Base-by-base conservation (phyloP, 2,329 filamentous ascomycete species). In the Apiospora kogelbergensis region DNA sequence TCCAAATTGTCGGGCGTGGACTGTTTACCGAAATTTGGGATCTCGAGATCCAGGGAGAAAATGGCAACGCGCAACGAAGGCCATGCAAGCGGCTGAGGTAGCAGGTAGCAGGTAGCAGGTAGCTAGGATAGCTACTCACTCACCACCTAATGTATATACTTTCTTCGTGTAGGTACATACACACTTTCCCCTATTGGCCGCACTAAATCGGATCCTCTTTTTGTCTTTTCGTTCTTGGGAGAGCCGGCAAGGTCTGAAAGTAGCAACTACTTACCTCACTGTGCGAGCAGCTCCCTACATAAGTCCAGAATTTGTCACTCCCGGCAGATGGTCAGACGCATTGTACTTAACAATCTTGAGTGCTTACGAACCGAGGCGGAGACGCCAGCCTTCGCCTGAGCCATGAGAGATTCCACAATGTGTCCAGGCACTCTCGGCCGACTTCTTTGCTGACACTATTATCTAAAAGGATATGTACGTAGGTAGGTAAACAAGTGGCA, bases 11-110 rank as follows among this genome's bases (percentile, higher is more conserved):
- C 53, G 30, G 53, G 53, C 30, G 53, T 30, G 20, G 53, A 37
- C 30, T n/a, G 26, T 60, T 37, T 60, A 60, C 53, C 53, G 30
- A 60, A 37, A 60, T 60, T 60, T 60, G 53, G 53, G 53, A 60
- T 60, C 53, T 37, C 30, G 37, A 60, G 26, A 60, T 60, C 26
- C 30, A 60, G 53, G 22, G 13, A 22, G 5, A 60, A 60, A 33
- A 33, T 57, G 48, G 33, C 24, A 33, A 57, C 48, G 26, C 48
- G 20, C 10, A 6, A 11, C 33, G 26, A 33, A 57, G 48, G 26
- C 26, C 20, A 20, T 20, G 48, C 20, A 9, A 57, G 15, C 17
- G 33, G 26, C 48, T 57, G 20, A 57, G 26, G 26, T 42, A 57
- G 26, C n/a, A n/a, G n/a, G n/a, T n/a, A n/a, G n/a, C n/a, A n/a